phyloP scores from a whole-genome alignment of 1,284 basidiomycete species.

The Cutaneotrichosporon sp. region DNA sequence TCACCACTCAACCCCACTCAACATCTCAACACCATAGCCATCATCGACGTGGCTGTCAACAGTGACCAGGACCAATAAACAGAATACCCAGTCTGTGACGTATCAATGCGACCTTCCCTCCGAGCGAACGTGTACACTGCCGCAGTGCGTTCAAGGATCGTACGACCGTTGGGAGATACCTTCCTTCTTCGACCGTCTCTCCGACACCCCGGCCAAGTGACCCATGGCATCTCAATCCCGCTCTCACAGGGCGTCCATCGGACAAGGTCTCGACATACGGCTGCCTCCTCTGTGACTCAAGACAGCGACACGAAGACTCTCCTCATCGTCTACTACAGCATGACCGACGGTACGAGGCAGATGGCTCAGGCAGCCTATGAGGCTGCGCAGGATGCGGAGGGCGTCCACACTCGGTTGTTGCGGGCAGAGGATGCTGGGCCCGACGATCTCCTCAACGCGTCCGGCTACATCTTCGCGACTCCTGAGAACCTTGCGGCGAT shows the following conservation, averaged over 20 bases:
- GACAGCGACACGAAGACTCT: constrained; percentile 24
- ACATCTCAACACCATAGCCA: too few species aligned
- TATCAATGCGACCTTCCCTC: neutral
- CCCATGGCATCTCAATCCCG: neutral
- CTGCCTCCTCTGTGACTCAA: neutral
- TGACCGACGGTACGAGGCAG: constrained; percentile 21
- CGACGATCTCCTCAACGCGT: constrained; percentile 18
- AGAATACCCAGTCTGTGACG: too few species aligned
- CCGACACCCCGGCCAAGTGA: neutral
- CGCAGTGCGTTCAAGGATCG: neutral
- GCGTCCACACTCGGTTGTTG: constrained; percentile 5
- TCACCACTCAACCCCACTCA: too few species aligned
- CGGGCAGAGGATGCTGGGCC: constrained; percentile 16
- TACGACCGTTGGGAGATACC: neutral
- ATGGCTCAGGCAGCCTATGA: constrained; percentile 23
- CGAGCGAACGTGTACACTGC: neutral
- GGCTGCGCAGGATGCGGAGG: constrained; percentile 14
- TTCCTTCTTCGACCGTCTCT: neutral
- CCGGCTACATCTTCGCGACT: constrained; percentile 20
- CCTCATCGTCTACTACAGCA: constrained; percentile 29
- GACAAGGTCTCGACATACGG: neutral
- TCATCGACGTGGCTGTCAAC: too few species aligned
- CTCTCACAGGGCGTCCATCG: neutral
- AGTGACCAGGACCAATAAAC: too few species aligned
- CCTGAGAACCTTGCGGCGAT: constrained; percentile 27